Evolutionary conservation across 306 rosid species (phyloP).

Genomic region (Arachis stenosperma): DNA sequence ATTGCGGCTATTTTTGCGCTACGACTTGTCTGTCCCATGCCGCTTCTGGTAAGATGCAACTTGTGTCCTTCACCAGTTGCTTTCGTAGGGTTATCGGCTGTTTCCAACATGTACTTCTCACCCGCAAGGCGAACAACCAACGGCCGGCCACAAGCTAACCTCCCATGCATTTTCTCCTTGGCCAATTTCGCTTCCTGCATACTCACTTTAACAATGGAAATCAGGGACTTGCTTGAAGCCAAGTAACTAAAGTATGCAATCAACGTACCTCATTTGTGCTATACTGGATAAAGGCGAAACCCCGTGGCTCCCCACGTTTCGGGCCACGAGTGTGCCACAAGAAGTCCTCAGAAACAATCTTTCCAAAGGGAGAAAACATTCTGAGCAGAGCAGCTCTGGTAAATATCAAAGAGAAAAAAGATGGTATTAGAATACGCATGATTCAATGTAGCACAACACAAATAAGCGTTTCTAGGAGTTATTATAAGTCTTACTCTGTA

Average conservation of each 20-base stretch:
- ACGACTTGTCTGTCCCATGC: conserved; percentile 63
- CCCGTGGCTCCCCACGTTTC: conserved; percentile 87
- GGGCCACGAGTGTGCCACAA: conserved; percentile 91
- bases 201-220: conserved; percentile 88
- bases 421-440: conserved; percentile 35
- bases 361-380: conserved; percentile 92
- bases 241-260: conserved; percentile 22
- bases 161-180: conserved; percentile 97
- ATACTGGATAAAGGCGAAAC: conserved; percentile 87
- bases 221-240: conserved; percentile 59
- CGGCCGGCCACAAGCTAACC: conserved; percentile 85
- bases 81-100: conserved; percentile 50
- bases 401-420: not conserved
- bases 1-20: conserved; percentile 89
- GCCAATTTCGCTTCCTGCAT: conserved; percentile 98
- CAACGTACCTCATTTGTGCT: conserved; percentile 73
- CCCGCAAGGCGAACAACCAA: conserved; percentile 82
- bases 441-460: conserved; percentile 4
- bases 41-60: conserved; percentile 49
- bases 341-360: conserved; percentile 81
- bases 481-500: conserved; percentile 73
- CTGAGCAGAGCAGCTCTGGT: conserved; percentile 82
- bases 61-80: conserved; percentile 51
- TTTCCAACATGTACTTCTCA: conserved; percentile 55
- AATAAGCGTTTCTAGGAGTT: not conserved